A percentile compares a stretch with the other conserved stretches of the same genome.
Evolutionary conservation across 208 protist species (phyloP).

Genomic region (Herpetomonas tarakana): DNA sequence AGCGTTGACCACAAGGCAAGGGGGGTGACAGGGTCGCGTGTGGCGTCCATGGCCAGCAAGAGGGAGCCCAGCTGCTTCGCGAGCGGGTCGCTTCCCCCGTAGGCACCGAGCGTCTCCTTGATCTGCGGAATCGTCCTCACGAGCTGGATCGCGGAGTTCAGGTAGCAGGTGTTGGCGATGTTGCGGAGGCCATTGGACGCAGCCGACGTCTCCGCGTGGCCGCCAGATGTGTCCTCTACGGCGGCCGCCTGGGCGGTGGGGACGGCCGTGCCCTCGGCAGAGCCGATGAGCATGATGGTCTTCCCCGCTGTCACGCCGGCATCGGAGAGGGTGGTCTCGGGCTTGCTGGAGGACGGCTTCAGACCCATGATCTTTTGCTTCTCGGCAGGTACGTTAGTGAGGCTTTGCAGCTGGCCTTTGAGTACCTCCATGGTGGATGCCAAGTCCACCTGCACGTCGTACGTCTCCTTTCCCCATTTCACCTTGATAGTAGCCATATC

Average conservation of each 20-base stretch:
- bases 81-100: slow-evolving; percentile 32
- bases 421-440: slow-evolving; percentile 29
- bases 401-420: slow-evolving; percentile 42
- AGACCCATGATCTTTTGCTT: slow-evolving; percentile 88
- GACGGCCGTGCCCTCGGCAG: slow-evolving; percentile 30
- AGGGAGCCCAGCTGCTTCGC: slow-evolving; percentile 31
- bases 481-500: too few species aligned
- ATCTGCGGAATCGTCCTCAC: slow-evolving; percentile 77
- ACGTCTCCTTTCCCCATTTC: slow-evolving; percentile 80
- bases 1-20: slow-evolving; percentile 52
- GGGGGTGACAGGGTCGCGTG: slow-evolving; percentile 33
- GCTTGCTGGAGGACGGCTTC: slow-evolving; percentile 21
- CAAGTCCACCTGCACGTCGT: slow-evolving; percentile 52
- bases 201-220: slow-evolving; percentile 7
- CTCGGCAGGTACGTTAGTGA: slow-evolving; percentile 67
- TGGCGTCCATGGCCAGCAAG: slow-evolving; percentile 39
- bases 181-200: slow-evolving; percentile 61
- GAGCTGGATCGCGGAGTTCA: slow-evolving; percentile 87
- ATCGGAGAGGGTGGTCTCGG: slow-evolving; percentile 31
- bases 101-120: slow-evolving; percentile 23
- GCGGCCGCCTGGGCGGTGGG: slow-evolving; percentile 21
- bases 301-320: slow-evolving; percentile 49
- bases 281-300: slow-evolving; percentile 80
- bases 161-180: slow-evolving; percentile 89
- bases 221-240: slow-evolving; percentile 7